A percentile compares a stretch with the other conserved stretches of the same genome.
Conservation (phyloP, 202 grass and related monocot species). For the Schoenoplectus triqueter region DNA sequence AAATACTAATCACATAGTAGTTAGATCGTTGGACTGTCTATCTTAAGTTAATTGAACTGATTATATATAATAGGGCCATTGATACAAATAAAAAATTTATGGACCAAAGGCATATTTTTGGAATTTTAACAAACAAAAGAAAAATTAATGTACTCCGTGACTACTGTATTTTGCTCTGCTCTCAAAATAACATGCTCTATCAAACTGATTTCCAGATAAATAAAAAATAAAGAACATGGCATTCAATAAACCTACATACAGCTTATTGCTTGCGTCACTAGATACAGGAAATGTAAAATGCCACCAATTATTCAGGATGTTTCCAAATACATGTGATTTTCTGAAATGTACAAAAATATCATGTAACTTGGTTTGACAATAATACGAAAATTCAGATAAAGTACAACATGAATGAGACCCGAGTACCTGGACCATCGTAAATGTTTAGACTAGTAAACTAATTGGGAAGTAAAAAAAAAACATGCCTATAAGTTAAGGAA, state of each 20-base stretch:
- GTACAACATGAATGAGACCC: constrained; percentile 9
- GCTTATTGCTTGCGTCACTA: background rate
- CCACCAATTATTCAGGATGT: background rate
- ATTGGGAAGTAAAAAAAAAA: constrained; percentile 9
- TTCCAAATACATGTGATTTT: background rate
- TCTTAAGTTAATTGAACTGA: background rate
- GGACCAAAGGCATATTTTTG: background rate
- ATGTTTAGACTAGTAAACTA: constrained; percentile 33
- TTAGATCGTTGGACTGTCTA: background rate
- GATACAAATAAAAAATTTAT: background rate
- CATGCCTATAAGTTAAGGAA: constrained; percentile 25
- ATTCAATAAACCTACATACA: background rate
- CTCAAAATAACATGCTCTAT: background rate
- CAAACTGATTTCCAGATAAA: background rate
- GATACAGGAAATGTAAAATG: constrained; percentile 1
- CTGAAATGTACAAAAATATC: constrained; percentile 15
- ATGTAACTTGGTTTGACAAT: background rate
- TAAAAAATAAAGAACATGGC: background rate
- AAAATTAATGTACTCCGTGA: background rate
- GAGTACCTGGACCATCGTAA: background rate
- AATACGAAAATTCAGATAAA: constrained; percentile 32
- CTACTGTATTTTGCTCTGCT: background rate
- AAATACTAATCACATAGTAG: background rate
- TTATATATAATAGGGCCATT: background rate
- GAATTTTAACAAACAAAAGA: background rate